phyloP scores from a whole-genome alignment of 768 basidiomycete genomes.

The Nidula microcarpa region DNA sequence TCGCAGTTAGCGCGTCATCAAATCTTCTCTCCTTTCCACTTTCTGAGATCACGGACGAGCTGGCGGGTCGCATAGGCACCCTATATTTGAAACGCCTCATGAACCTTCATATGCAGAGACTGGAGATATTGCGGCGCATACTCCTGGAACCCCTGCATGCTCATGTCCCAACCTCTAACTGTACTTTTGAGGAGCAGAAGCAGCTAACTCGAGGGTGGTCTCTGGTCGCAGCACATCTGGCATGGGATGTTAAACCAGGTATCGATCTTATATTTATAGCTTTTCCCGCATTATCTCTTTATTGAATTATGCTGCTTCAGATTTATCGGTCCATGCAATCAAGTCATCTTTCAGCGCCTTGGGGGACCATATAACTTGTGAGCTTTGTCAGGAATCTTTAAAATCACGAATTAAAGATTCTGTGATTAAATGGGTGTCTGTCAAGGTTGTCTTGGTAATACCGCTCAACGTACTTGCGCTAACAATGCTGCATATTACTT shows the following conservation, averaged over 20 bases:
- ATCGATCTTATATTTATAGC: conserved; percentile 1
- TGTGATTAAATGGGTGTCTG: conserved; percentile 2
- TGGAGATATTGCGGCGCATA: conserved; percentile 19
- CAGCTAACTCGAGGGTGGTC: conserved; percentile 34
- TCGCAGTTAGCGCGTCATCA: conserved; percentile 15
- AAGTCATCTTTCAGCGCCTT: conserved; percentile 1
- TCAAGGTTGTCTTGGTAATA: conserved; percentile 3
- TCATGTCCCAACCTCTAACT: conserved; percentile 22
- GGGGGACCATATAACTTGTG: conserved; percentile 1
- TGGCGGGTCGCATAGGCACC: conserved; percentile 19
- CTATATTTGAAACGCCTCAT: conserved; percentile 23
- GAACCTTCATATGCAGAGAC: conserved; percentile 16
- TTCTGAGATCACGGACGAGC: conserved; percentile 18
- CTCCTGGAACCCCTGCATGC: conserved; percentile 22
- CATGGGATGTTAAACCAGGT: conserved; percentile 35
- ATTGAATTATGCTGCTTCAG: background rate
- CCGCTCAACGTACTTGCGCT: too few relatives aligned
- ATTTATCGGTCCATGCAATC: conserved; percentile 1
- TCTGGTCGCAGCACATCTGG: conserved; percentile 27
- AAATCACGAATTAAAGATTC: conserved; percentile 1
- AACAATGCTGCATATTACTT: too few relatives aligned
- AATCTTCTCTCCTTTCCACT: conserved; percentile 20
- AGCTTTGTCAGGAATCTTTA: background rate
- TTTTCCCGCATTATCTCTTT: background rate
- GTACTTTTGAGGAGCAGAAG: conserved; percentile 28